Base-by-base conservation (phyloP, 2,329 filamentous ascomycete species). In the Emmonsiellopsis sp. region DNA sequence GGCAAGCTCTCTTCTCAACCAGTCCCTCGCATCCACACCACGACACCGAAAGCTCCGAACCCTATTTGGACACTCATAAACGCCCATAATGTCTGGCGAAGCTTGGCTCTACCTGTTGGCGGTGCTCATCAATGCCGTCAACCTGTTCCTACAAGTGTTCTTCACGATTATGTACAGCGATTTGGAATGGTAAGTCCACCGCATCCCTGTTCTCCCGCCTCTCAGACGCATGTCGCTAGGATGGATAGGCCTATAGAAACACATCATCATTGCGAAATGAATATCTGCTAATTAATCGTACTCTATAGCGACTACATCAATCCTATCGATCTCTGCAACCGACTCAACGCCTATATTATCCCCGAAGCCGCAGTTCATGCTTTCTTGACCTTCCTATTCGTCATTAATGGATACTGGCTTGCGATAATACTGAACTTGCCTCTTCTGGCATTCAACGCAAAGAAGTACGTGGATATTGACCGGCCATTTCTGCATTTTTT, bases 131-230 rank as follows among this genome's bases (percentile, higher is more conserved):
- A 98, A 98, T 79, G 93, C 93, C 78, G 91, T 98, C 83, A 98
- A 98, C 80, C 83, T 98, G 69, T 98, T 98, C 76, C 82, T 98
- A 55, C 94, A 98, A 79, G 93, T 98, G 66, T 98, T 98, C 82
- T 98, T 98, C 79, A 98, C 93, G 55, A 98, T 98, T 70, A 98
- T 98, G 94, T 98, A 97, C 78, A 95, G 89, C 75, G 93, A 98
- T 81, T 77, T 98, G 67, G 93, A 98, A 86, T 98, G 93, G 91
- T 95, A 78, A 68, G 88, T 79, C 37, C n/a, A 37, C 37, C 44
- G 35, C 55, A 37, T n/a, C 51, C 48, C 54, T 16, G 13, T 26
- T 20, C 15, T 10, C 5, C 30, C 16, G 9, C 34, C 8, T 16
- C 4, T 38, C 15, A 31, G 8, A 34, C 32, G 11, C 32, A 20